A percentile compares a stretch with the other conserved stretches of the same genome.
Evolutionary conservation across 2,329 filamentous ascomycete genomes (phyloP).

Genomic region (Blastomyces gilchristii): DNA sequence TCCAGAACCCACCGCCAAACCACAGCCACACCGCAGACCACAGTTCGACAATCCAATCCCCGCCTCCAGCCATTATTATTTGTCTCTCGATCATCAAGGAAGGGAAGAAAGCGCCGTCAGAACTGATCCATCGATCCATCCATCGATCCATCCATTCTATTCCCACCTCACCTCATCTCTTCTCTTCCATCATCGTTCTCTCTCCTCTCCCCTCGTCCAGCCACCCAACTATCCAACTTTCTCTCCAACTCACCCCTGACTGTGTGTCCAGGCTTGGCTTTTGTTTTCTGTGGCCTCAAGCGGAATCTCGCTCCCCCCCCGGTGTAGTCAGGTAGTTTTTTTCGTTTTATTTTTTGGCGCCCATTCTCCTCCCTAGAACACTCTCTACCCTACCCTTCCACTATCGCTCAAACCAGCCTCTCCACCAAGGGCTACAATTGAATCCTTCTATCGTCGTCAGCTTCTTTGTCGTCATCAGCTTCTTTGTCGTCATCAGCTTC

Average conservation of each 20-base stretch:
- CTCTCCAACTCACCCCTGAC: neutral
- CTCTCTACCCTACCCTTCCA: neutral
- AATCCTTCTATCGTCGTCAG: neutral
- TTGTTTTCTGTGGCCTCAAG: conserved; percentile 1
- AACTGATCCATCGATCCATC: neutral
- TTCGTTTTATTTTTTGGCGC: neutral
- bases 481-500: neutral
- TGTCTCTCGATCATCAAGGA: no score
- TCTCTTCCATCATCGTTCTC: neutral
- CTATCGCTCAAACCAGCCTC: neutral
- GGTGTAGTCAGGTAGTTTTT: neutral
- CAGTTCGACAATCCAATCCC: neutral
- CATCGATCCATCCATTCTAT: neutral
- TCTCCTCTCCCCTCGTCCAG: neutral
- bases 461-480: no score
- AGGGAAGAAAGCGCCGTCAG: neutral
- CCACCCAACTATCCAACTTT: neutral
- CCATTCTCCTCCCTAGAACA: conserved; percentile 1
- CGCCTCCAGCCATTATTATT: neutral
- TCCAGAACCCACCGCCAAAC: no score
- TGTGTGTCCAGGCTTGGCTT: neutral
- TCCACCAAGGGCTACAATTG: neutral
- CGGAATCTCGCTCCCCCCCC: neutral
- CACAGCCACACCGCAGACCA: no score
- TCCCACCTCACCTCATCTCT: neutral